Conservation (phyloP, 2,329 filamentous ascomycete genomes). For the Penicillium sp. region DNA sequence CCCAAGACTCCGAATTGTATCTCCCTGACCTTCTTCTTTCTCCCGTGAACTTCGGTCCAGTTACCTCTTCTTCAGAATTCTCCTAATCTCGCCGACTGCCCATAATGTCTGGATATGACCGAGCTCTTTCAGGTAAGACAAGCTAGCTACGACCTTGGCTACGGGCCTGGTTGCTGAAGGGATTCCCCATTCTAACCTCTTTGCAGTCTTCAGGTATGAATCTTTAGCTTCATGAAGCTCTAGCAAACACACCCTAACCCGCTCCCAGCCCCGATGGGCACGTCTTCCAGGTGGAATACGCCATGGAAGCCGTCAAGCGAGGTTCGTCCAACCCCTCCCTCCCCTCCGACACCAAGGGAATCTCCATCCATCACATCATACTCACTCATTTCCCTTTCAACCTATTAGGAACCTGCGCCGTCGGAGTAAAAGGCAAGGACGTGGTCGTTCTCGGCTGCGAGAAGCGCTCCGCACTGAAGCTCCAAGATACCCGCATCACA, state of each 20-base stretch:
- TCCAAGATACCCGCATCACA: constrained; percentile 97
- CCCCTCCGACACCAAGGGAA: no score
- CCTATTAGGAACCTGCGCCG: constrained; percentile 94
- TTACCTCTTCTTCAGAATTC: no score
- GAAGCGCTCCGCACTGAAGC: constrained; percentile 97
- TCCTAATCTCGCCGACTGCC: no score
- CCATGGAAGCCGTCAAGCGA: constrained; percentile 95
- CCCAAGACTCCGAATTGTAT: no score
- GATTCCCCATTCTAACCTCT: constrained; percentile 34
- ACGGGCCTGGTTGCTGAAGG: constrained; percentile 17
- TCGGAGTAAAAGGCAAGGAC: constrained; percentile 89
- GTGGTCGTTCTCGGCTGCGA: constrained; percentile 96
- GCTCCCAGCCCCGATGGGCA: constrained; percentile 75
- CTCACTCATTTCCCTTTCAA: not conserved
- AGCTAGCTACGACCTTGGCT: constrained; percentile 25
- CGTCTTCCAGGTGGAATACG: constrained; percentile 99
- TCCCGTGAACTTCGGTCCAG: no score
- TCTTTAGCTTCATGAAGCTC: constrained; percentile 11
- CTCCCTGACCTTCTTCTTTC: no score
- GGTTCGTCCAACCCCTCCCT: constrained; percentile 45
- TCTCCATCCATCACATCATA: no score
- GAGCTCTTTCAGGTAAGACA: constrained; percentile 87
- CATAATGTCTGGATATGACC: constrained; percentile 85
- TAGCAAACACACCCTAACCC: constrained; percentile 45
- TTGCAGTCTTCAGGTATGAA: constrained; percentile 68